phyloP scores from a whole-genome alignment of 2,329 filamentous ascomycete genomes.

The Cadophora sp. region DNA sequence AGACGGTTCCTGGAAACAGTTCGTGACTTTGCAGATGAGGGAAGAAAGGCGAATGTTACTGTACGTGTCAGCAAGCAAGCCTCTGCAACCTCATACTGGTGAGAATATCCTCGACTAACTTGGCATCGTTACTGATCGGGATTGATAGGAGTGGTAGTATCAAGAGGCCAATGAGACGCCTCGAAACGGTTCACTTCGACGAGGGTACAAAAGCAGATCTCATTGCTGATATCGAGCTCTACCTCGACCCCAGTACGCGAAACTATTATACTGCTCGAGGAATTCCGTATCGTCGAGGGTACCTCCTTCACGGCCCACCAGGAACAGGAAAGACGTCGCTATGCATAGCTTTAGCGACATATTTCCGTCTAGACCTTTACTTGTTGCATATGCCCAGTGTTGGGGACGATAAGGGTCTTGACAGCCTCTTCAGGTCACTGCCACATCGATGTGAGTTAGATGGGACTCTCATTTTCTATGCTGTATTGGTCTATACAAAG shows the following conservation, averaged over 20 bases:
- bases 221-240: slow-evolving; percentile 55
- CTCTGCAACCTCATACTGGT: not conserved
- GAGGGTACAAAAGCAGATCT: slow-evolving; percentile 52
- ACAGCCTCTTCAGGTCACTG: slow-evolving; percentile 55
- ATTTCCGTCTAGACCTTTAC: slow-evolving; percentile 58
- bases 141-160: slow-evolving; percentile 52
- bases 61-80: slow-evolving; percentile 47
- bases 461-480: not conserved
- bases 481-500: not conserved
- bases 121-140: not conserved
- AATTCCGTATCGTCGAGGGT: slow-evolving; percentile 77
- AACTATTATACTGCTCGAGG: slow-evolving; percentile 82
- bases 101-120: not conserved
- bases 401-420: slow-evolving; percentile 53
- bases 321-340: slow-evolving; percentile 89
- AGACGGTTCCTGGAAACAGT: slow-evolving; percentile 53
- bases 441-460: slow-evolving; percentile 50
- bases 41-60: slow-evolving; percentile 57
- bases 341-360: slow-evolving; percentile 86
- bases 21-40: slow-evolving; percentile 55
- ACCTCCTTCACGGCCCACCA: slow-evolving; percentile 76
- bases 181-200: slow-evolving; percentile 60
- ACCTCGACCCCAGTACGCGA: slow-evolving; percentile 65
- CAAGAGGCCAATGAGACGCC: slow-evolving; percentile 54
- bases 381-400: slow-evolving; percentile 62